Base-by-base conservation (phyloP, 129 eudicot species). In the Pseudognaphalium luteoalbum region DNA sequence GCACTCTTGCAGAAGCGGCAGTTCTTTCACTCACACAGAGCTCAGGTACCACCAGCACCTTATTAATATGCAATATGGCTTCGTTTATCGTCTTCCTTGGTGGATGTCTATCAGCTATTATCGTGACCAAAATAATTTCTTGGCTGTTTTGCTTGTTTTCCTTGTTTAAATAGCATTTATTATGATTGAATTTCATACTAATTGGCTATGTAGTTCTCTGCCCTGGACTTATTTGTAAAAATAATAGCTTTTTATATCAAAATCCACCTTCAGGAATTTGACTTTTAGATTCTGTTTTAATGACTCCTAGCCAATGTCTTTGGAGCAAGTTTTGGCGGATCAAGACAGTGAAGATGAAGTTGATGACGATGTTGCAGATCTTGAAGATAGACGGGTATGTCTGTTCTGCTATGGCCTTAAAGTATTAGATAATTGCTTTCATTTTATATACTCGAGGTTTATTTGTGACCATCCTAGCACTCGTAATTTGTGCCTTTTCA, bases 291-390 rank as follows among this genome's bases (percentile, higher is more conserved):
- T 69, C 3, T 59, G 19, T 60, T 52, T 57, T 72, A 61, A 7
- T 19, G 28, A 35, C 29, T 39, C 80, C 35, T 52, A 93, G 98
- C 98, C 97, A 39, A 88, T 93, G 97, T 91, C 85, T 56, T 4
- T 81, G 84, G 96, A 88, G 93, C 98, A 91, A 84, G 90, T 93
- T 58, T 82, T 93, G 44, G 92, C 93, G 17, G 98, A 93, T 57
- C 87, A 78, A 44, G 98, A 93, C 71, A 93, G 98, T 84, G 98
- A 93, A 83, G 98, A 93, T 82, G 97, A 93, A 87, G 93, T 93
- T 39, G 98, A 93, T 79, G 97, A 93, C 65, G 97, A 93, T 84
- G 98, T 91, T 61, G 98, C 93, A 19, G 97, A 91, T 85, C 81
- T 93, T 67, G 97, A 93, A 86, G 98, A 93, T 77, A 86, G 91